Percentiles rank a stretch among this genome's conserved stretches.
phyloP scores from a whole-genome alignment of 257 asterid species.

The Nicotiana sylvestris region DNA sequence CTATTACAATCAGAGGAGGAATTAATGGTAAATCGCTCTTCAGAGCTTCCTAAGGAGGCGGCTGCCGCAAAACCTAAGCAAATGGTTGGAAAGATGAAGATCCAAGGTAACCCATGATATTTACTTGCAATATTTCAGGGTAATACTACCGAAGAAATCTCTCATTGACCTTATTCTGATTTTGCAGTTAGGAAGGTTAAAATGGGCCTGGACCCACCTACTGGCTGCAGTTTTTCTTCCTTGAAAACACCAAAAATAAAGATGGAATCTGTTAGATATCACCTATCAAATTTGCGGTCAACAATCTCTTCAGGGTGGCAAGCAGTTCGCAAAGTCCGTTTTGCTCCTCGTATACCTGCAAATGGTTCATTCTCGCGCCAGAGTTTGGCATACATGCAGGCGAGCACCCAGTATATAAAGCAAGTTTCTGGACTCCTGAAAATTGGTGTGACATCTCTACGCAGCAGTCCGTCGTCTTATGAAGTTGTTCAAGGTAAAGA shows the following conservation, averaged over 20 bases:
- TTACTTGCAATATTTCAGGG: background rate
- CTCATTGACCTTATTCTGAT: background rate
- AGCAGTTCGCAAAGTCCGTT: slow-evolving; percentile 37
- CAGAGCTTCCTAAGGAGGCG: slow-evolving; percentile 39
- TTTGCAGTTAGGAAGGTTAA: slow-evolving; percentile 47
- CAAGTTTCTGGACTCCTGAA: slow-evolving; percentile 55
- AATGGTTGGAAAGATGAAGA: slow-evolving; percentile 55
- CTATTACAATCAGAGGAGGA: slow-evolving; percentile 52
- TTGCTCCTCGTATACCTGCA: slow-evolving; percentile 34
- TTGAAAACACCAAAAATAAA: slow-evolving; percentile 40
- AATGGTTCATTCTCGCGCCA: slow-evolving; percentile 48
- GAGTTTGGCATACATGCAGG: slow-evolving; percentile 45
- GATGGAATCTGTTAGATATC: slow-evolving; percentile 28
- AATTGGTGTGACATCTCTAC: slow-evolving; percentile 45
- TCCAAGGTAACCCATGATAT: slow-evolving; percentile 32
- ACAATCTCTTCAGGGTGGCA: slow-evolving; percentile 38
- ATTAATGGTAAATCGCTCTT: slow-evolving; percentile 37
- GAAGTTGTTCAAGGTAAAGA: slow-evolving; percentile 36
- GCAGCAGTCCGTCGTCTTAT: slow-evolving; percentile 45
- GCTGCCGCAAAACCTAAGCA: slow-evolving; percentile 43
- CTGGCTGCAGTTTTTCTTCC: slow-evolving; percentile 37
- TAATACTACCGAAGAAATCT: background rate
- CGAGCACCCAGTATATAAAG: slow-evolving; percentile 42
- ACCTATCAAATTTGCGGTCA: slow-evolving; percentile 27
- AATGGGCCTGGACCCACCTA: slow-evolving; percentile 43